Percentiles rank a stretch among this genome's conserved stretches.
Conservation (phyloP, 208 protist species). For the Acanthamoeba divionensis region DNA sequence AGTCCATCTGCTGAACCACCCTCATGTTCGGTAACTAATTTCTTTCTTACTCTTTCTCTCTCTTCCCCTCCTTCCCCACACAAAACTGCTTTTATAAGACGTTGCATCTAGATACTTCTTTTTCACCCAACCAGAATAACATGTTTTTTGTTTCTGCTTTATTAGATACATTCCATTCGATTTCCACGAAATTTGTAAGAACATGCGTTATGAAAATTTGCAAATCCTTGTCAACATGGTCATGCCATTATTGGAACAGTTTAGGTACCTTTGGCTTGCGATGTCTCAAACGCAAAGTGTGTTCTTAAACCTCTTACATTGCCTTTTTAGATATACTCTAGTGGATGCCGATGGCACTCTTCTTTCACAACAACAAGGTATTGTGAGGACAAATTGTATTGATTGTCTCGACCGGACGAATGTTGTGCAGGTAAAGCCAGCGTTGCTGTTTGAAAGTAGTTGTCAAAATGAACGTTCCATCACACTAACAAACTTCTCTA, state of each 20-base stretch:
- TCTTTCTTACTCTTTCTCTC: neutral
- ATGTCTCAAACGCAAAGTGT: neutral
- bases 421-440: conserved; percentile 72
- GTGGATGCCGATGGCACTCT: conserved; percentile 19
- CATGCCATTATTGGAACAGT: neutral
- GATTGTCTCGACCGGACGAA: conserved; percentile 83
- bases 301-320: neutral
- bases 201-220: conserved; percentile 70
- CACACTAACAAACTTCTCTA: conserved; percentile 78
- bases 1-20: neutral
- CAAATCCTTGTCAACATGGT: conserved; percentile 62
- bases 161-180: conserved; percentile 76
- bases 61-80: neutral
- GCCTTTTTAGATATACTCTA: neutral
- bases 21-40: conserved; percentile 21
- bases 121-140: too few species aligned
- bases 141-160: conserved; percentile 14
- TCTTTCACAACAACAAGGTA: conserved; percentile 61
- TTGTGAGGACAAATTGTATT: conserved; percentile 80
- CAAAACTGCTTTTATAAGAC: neutral
- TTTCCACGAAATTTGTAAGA: conserved; percentile 76
- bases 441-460: too few species aligned
- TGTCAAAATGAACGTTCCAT: too few species aligned
- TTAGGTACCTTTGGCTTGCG: conserved; percentile 18
- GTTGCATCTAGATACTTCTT: too few species aligned